Base-by-base conservation (phyloP, 371 early-diverging fungal species). In the Saksenaea vasiformis region DNA sequence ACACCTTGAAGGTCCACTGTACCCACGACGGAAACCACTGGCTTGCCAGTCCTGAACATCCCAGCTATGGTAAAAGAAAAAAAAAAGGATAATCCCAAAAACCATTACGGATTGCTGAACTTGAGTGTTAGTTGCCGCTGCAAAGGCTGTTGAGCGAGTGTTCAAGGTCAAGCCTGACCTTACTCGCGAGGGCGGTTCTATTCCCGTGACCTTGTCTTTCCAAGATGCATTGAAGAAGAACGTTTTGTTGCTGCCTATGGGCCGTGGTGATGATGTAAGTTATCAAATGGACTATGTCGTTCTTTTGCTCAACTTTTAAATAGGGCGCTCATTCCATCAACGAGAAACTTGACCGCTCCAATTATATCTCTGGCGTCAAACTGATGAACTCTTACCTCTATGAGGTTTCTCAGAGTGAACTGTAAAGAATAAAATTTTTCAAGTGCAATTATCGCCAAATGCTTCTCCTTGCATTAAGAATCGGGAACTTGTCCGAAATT, bases 141-240 rank as follows among this genome's bases (percentile, higher is more conserved):
- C 91, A 41, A 87, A 86, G 60, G 98, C 98, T 63, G 90, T 93
- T 56, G 91, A 97, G 82, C 87, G 81, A 56, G 95, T 97, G 24
- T 96, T 89, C 76, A 85, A 87, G 55, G 89, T 91, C 67, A 91
- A 86, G 78, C 98, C 98, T 61, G 98, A 98, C 69, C 83, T 92
- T 71, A 98, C 98, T 24, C 91, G 98, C 72, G 98, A 98, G 85
- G 98, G 97, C 65, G 96, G 98, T 9, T 93, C 94, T 39, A 98
- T 98, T 69, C 98, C 98, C n/a, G 96, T 98, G 22, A 97, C 98
- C 11, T 84, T 98, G 63, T 95, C 95, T 22, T 97, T 98, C 88
- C 94, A 97, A 86, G 95, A 97, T 70, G 92, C 93, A 31, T 83
- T 98, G 27, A 78, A 91, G 60, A 91, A 91, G 85, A 95, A 91